A percentile compares a stretch with the other conserved stretches of the same genome.
Evolutionary conservation across 1,284 basidiomycete species (phyloP).

Genomic region (Trichosporon coremiiforme): DNA sequence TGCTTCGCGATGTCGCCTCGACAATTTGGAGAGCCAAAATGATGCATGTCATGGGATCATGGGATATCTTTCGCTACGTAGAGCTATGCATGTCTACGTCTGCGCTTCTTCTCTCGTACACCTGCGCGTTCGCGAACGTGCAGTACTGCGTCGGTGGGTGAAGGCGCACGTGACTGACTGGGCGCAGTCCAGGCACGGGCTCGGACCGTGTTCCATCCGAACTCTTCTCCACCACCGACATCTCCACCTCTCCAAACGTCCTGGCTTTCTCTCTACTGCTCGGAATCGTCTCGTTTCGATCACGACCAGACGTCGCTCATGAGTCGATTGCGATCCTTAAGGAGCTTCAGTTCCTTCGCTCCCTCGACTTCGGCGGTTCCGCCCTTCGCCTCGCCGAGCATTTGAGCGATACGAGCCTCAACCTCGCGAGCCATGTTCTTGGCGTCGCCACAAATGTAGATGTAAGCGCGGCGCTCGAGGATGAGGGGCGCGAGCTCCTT

Average conservation of each 20-base stretch:
- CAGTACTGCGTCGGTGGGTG: too few relatives aligned
- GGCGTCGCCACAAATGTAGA: constrained; percentile 95
- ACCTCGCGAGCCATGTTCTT: constrained; percentile 95
- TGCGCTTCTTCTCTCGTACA: constrained; percentile 4
- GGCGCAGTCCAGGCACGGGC: neutral
- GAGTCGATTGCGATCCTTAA: constrained; percentile 74
- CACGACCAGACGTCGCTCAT: constrained; percentile 45
- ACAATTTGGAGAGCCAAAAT: neutral
- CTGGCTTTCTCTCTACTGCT: too few relatives aligned
- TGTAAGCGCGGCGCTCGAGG: constrained; percentile 86
- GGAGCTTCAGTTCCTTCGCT: constrained; percentile 80
- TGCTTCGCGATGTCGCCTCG: too few relatives aligned
- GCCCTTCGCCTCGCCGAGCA: constrained; percentile 94
- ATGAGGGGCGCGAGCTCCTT: constrained; percentile 82
- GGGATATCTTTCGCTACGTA: constrained; percentile 1
- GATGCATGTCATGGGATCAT: constrained; percentile 10
- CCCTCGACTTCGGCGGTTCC: constrained; percentile 78
- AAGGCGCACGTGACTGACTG: too few relatives aligned
- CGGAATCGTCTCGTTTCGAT: too few relatives aligned
- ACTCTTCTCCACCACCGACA: too few relatives aligned
- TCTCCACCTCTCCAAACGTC: too few relatives aligned
- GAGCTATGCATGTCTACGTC: neutral
- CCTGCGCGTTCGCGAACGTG: neutral
- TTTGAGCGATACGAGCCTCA: constrained; percentile 78
- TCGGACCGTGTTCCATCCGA: neutral